Base-by-base conservation (phyloP, 345 rosid genomes). In the Ceriops tagal region DNA sequence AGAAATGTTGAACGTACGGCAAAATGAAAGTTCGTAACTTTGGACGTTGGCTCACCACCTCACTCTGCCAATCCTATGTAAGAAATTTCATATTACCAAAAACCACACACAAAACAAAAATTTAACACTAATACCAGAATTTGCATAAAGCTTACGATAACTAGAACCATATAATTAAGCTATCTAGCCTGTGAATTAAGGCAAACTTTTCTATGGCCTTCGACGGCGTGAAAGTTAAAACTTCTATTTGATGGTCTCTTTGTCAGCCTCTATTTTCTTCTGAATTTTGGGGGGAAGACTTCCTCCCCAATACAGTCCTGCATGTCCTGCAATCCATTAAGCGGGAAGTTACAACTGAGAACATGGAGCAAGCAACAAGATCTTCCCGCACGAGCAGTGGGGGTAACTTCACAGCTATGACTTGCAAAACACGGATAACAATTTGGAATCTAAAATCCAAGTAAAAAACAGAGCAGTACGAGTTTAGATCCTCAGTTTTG, bases 401-500 rank as follows among this genome's bases (percentile, higher is more conserved):
- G n/a, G n/a, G 15, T 57, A 5, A n/a, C 13, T 55, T 21, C 8
- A 53, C 37, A 18, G 18, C 6, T 6, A 28, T 9, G 39, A 8
- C 27, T 64, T 0, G 7, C 22, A 24, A 56, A 24, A 56, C 26
- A 11, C 1, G 31, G 6, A 24, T 8, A 24, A 24, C 6, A 56
- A 56, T 3, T 1, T 21, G 31, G 59, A 56, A 21, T 56, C 39
- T 51, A 72, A 13, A 22, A 35, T 19, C 32, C 51, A 69, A 46
- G 35, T 2, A 16, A 26, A 62, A 60, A 62, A n/a, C 8, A 73
- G 68, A 71, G n/a, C 27, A n/a, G 61, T 83, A 86, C 90, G 39
- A 63, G 75, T 75, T 76, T 21, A 88, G 79, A 51, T 84, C 80
- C 64, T 88, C 88, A 19, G 77, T 71, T 77, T 65, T 82, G 80